Evolutionary conservation across 305 asterid genomes (phyloP).

Genomic region (Fraxinus dipetala): DNA sequence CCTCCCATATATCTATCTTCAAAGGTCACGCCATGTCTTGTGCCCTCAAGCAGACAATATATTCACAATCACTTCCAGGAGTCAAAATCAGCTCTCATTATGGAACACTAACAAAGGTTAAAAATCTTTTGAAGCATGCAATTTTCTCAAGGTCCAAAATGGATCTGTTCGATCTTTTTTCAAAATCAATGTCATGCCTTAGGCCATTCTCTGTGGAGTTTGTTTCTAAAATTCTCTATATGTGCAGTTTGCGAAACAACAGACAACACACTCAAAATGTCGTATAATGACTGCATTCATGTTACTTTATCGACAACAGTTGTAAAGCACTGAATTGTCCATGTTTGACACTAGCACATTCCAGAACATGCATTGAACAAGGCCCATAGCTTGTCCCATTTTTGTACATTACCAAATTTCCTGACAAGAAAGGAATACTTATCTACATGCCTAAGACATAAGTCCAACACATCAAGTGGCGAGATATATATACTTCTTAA

Average conservation of each 20-base stretch:
- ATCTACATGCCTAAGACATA: neutral
- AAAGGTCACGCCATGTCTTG: too few species aligned
- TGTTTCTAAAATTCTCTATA: neutral
- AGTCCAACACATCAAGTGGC: neutral
- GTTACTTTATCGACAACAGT: neutral
- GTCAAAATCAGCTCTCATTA: too few species aligned
- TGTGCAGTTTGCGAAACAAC: neutral
- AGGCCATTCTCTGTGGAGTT: neutral
- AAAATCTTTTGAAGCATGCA: neutral
- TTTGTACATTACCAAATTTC: neutral
- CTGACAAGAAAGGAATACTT: neutral
- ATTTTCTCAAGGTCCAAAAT: too few species aligned
- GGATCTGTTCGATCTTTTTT: neutral
- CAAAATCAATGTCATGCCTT: neutral
- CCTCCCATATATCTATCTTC: too few species aligned
- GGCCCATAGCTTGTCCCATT: neutral
- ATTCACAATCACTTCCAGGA: too few species aligned
- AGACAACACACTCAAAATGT: neutral
- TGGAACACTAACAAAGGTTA: too few species aligned
- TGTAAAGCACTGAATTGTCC: neutral
- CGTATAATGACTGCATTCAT: neutral
- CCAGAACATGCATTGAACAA: neutral
- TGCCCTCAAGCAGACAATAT: too few species aligned
- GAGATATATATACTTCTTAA: neutral
- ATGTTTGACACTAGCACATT: neutral